These are phyloP conservation scores for Lipomyces starkeyi DNA, from an alignment of 805 yeast genomes.

Conservation along the genomic window DNA sequence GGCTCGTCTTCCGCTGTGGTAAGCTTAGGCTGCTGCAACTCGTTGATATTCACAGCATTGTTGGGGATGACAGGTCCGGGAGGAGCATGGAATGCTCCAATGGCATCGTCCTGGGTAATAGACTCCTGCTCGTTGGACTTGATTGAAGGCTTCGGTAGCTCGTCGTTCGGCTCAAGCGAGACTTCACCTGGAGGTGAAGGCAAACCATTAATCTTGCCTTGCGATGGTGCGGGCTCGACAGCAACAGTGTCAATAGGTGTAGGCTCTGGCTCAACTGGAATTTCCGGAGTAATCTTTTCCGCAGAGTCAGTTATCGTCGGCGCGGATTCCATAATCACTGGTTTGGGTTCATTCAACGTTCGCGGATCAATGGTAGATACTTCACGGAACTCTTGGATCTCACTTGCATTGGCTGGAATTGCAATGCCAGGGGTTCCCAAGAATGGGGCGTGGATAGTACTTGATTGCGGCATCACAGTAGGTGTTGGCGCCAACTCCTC, in stretches of 20 bases:
- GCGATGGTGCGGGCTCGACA: conserved; percentile 8
- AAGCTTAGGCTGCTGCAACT: conserved; percentile 54
- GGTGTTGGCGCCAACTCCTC: conserved; percentile 12
- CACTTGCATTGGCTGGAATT: conserved; percentile 64
- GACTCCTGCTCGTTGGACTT: background rate
- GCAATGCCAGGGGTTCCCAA: conserved; percentile 66
- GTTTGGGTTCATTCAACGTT: conserved; percentile 9
- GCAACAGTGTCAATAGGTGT: background rate
- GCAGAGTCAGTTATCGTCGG: conserved; percentile 14
- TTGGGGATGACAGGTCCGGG: conserved; percentile 75
- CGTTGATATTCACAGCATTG: conserved; percentile 68
- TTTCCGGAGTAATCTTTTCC: background rate
- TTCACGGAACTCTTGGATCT: conserved; percentile 67
- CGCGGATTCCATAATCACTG: background rate
- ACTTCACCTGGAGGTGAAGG: background rate
- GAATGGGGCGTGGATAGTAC: conserved; percentile 14
- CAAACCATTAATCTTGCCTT: background rate
- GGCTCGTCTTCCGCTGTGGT: background rate
- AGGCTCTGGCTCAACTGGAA: conserved; percentile 4
- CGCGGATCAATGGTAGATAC: conserved; percentile 50
- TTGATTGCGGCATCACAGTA: conserved; percentile 13
- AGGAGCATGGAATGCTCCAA: conserved; percentile 43
- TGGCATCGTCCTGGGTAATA: conserved; percentile 17
- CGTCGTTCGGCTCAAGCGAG: conserved; percentile 1
- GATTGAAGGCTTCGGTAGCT: background rate